A percentile compares a stretch with the other conserved stretches of the same genome.
These are phyloP conservation scores for Apiospora saccharicola DNA, from an alignment of 2,329 filamentous ascomycete species.

Conservation along the genomic window DNA sequence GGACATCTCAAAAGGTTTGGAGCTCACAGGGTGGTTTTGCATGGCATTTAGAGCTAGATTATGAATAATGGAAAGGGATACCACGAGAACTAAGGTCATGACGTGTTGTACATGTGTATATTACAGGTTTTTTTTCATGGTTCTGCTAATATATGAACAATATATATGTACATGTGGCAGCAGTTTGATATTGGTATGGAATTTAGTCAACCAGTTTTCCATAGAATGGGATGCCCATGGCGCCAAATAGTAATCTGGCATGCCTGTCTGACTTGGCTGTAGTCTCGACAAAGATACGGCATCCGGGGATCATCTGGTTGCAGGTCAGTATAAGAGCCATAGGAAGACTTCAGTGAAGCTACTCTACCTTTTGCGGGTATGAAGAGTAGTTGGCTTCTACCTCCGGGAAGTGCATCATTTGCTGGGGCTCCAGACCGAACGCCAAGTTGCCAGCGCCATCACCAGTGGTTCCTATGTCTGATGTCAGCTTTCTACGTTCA, in stretches of 20 bases:
- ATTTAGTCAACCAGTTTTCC: slow-evolving; percentile 66
- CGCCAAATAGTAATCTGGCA: slow-evolving; percentile 76
- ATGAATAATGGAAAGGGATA: slow-evolving; percentile 4
- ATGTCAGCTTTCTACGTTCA: slow-evolving; percentile 24
- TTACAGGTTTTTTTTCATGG: slow-evolving; percentile 31
- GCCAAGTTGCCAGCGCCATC: slow-evolving; percentile 88
- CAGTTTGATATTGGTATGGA: slow-evolving; percentile 28
- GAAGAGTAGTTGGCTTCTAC: slow-evolving; percentile 92
- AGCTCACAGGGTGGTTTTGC: neutral
- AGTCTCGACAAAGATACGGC: slow-evolving; percentile 84
- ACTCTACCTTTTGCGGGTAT: slow-evolving; percentile 28
- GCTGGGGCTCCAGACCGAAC: slow-evolving; percentile 79
- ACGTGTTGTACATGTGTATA: slow-evolving; percentile 36
- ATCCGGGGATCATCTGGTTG: slow-evolving; percentile 81
- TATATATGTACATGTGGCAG: slow-evolving; percentile 32
- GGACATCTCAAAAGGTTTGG: slow-evolving; percentile 4
- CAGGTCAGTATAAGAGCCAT: slow-evolving; percentile 52
- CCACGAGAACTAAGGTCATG: slow-evolving; percentile 25
- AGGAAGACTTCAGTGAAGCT: neutral
- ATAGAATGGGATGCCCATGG: slow-evolving; percentile 81
- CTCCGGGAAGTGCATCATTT: slow-evolving; percentile 88
- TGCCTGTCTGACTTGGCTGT: slow-evolving; percentile 86
- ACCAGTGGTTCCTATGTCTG: slow-evolving; percentile 65
- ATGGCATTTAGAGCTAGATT: slow-evolving; percentile 12
- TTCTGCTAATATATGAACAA: slow-evolving; percentile 23